phyloP scores from a whole-genome alignment of 2,329 filamentous ascomycete species.

The Stachybotrys elegans region DNA sequence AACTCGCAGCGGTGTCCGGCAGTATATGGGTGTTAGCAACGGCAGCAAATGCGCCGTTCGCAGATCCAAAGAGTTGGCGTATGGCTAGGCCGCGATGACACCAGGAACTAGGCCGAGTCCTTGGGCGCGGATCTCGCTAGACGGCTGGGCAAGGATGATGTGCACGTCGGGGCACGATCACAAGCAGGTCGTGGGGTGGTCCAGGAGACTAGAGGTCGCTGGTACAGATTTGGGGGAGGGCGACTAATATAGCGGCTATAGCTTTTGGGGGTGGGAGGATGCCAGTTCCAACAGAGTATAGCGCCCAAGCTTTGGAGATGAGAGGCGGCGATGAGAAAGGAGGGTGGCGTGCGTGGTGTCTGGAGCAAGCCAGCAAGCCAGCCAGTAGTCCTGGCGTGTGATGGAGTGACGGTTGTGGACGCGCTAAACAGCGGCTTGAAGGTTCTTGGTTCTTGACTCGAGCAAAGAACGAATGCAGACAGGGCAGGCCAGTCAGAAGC shows the following conservation, averaged over 20 bases:
- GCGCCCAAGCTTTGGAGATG: constrained; percentile 26
- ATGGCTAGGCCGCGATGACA: constrained; percentile 24
- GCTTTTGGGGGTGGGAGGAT: constrained; percentile 23
- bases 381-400: too few relatives aligned
- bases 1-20: constrained; percentile 27
- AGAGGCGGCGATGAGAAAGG: constrained; percentile 15
- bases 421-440: too few relatives aligned
- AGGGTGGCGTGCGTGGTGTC: constrained; percentile 11
- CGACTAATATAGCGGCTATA: constrained; percentile 36
- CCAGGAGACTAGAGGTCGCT: constrained; percentile 16
- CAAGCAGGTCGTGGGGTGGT: constrained; percentile 18
- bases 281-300: constrained; percentile 29
- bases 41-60: constrained; percentile 27
- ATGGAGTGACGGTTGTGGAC: too few relatives aligned
- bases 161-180: constrained; percentile 23
- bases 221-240: constrained; percentile 30
- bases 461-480: too few relatives aligned
- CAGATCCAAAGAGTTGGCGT: too few relatives aligned
- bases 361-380: too few relatives aligned
- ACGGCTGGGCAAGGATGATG: constrained; percentile 19
- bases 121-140: constrained; percentile 26
- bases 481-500: too few relatives aligned
- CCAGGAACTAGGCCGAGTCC: constrained; percentile 26
- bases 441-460: too few relatives aligned
- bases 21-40: constrained; percentile 30